Base-by-base conservation (phyloP, 306 rosid species). In the Morella rubra region DNA sequence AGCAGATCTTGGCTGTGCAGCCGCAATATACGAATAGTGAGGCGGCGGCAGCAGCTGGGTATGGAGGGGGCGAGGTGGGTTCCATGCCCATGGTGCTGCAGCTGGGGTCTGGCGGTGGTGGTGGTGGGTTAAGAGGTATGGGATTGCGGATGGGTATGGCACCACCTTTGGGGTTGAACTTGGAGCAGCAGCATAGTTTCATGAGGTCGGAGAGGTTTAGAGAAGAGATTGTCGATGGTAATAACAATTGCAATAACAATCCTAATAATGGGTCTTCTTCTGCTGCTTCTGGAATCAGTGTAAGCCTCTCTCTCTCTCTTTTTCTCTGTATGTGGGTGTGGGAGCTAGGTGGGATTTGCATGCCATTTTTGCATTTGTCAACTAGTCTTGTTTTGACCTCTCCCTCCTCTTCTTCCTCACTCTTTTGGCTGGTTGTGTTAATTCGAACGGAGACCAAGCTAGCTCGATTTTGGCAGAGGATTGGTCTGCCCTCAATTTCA, bases 1-100 rank as follows among this genome's bases (percentile, higher is more conserved):
- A 92, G 82, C 93, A 96, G 97, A 96, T 96, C 82, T 54, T 92
- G 51, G 86, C 93, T 0, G 97, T 81, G 62, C 93, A 91, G 8
- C 81, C 89, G 8, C 5, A 78, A 2, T 85, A 85, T 27, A 41
- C 73, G 64, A 81, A 50, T 20, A 69, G 75, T 6, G 87, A 80
- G 4, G 79, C 58, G 3, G 50, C 65, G 4, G 83, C 52, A 4
- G 78, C 72, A 56, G 79, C 73, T 42, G 86, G 76, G 37, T 81
- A 81, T 44, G 84, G 82, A 37, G 83, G 81, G n/a, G 81, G 72
- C 12, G 90, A 84, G 6, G 84, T 81, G 69, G 89, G 86, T 37
- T 76, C 87, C 73, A 74, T 86, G 84, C 89, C 88, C 1, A 88
- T 88, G 87, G 85, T 51, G 54, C 60, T 91, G 42, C 98, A 87